phyloP scores from a whole-genome alignment of 352 stramenopile species.

The Phytophthora brassicae region DNA sequence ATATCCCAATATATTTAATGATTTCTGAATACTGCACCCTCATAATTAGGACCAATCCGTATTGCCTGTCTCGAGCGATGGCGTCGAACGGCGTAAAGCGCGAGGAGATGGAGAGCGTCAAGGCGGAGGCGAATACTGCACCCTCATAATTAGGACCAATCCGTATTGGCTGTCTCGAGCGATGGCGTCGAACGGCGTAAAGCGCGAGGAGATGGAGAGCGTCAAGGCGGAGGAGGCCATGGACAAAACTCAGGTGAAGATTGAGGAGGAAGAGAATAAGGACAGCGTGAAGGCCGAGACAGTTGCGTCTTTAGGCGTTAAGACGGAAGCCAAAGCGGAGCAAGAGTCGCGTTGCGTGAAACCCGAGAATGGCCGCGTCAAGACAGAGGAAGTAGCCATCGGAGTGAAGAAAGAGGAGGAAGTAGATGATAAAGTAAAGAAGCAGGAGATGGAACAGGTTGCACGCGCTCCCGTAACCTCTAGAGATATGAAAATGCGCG shows the following conservation, averaged over 20 bases:
- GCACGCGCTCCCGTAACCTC: background rate
- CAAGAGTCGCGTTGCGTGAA: slow-evolving; percentile 8
- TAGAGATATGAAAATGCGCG: slow-evolving; percentile 10
- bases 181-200: slow-evolving; percentile 32
- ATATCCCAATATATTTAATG: background rate
- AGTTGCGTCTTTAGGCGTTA: slow-evolving; percentile 1
- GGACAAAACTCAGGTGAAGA: slow-evolving; percentile 19
- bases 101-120: too few relatives aligned
- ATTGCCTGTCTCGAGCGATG: slow-evolving; percentile 13
- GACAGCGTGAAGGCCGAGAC: slow-evolving; percentile 23
- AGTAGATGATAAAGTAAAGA: slow-evolving; percentile 25
- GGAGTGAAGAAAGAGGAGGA: slow-evolving; percentile 23
- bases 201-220: slow-evolving; percentile 15
- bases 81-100: too few relatives aligned
- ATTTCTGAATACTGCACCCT: slow-evolving; percentile 8
- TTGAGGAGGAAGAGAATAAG: slow-evolving; percentile 31
- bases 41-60: slow-evolving; percentile 16
- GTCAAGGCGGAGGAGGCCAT: slow-evolving; percentile 19
- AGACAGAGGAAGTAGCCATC: slow-evolving; percentile 16
- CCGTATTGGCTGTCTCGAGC: slow-evolving; percentile 1
- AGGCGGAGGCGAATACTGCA: slow-evolving; percentile 19
- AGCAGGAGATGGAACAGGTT: slow-evolving; percentile 21
- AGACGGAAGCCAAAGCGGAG: slow-evolving; percentile 16
- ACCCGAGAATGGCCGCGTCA: slow-evolving; percentile 22
- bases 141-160: slow-evolving; percentile 12